These are phyloP conservation scores for Neonectria ditissima DNA, from an alignment of 2,329 filamentous ascomycete genomes.

Conservation along the genomic window DNA sequence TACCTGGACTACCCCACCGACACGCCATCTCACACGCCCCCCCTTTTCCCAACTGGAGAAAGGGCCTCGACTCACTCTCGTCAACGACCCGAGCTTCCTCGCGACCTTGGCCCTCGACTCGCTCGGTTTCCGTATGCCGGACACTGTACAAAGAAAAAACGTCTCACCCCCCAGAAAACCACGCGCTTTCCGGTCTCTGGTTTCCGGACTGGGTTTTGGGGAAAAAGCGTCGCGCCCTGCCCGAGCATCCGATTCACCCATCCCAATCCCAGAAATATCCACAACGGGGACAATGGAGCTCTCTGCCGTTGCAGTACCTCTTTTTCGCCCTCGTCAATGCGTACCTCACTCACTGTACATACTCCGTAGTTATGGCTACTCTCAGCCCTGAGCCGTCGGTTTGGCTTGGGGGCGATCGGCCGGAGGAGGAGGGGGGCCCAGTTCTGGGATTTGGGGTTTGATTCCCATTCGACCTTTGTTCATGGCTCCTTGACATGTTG, in stretches of 20 bases:
- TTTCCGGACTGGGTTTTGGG: constrained; percentile 25
- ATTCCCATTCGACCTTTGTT: constrained; percentile 22
- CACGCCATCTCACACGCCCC: constrained; percentile 8
- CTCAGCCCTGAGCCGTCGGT: constrained; percentile 5
- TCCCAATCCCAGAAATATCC: neutral
- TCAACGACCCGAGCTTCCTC: constrained; percentile 21
- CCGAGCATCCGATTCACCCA: constrained; percentile 15
- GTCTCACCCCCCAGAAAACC: constrained; percentile 22
- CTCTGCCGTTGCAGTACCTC: constrained; percentile 6
- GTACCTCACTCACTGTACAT: neutral
- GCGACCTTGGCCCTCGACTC: neutral
- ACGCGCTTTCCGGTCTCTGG: constrained; percentile 34
- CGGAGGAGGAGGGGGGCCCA: constrained; percentile 6
- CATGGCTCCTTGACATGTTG: constrained; percentile 11
- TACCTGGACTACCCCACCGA: neutral
- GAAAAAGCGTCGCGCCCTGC: constrained; percentile 2
- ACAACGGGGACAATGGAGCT: constrained; percentile 5
- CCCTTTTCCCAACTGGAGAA: constrained; percentile 8
- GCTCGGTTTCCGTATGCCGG: constrained; percentile 32
- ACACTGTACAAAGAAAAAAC: neutral
- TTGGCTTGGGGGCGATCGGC: constrained; percentile 2
- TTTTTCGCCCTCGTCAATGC: constrained; percentile 2
- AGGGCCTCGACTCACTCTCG: constrained; percentile 29
- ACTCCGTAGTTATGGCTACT: neutral
- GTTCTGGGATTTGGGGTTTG: constrained; percentile 27